These are phyloP conservation scores for Globisporangium lucens DNA, from an alignment of 352 stramenopile genomes.

Conservation along the genomic window DNA sequence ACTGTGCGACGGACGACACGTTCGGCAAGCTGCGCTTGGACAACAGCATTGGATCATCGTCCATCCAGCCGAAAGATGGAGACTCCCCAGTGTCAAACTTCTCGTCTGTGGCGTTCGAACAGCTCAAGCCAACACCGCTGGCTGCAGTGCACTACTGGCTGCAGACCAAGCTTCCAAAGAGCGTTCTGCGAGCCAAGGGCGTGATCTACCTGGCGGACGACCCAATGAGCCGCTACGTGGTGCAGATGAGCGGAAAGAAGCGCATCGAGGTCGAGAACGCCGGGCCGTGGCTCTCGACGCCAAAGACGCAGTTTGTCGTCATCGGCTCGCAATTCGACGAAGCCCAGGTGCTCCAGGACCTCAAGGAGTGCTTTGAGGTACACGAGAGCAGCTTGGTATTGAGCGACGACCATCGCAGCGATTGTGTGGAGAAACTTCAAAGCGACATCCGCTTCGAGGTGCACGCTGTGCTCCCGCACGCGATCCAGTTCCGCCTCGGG, in stretches of 20 bases:
- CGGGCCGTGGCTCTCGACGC: slow-evolving; percentile 48
- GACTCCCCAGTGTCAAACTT: slow-evolving; percentile 20
- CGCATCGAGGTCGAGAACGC: slow-evolving; percentile 65
- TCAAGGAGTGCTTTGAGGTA: slow-evolving; percentile 22
- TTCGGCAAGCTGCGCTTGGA: slow-evolving; percentile 36
- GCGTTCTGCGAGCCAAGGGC: slow-evolving; percentile 56
- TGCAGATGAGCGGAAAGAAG: slow-evolving; percentile 68
- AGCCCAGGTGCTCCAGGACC: slow-evolving; percentile 20
- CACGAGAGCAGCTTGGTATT: background rate
- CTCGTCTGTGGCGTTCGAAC: slow-evolving; percentile 47
- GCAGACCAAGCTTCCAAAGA: slow-evolving; percentile 26
- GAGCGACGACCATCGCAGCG: slow-evolving; percentile 5
- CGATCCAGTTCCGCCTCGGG: slow-evolving; percentile 44
- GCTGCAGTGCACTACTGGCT: slow-evolving; percentile 55
- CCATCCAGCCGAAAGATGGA: background rate
- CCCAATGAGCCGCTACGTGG: slow-evolving; percentile 53
- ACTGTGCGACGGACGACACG: slow-evolving; percentile 32
- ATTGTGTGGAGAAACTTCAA: slow-evolving; percentile 31
- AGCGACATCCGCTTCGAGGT: slow-evolving; percentile 51
- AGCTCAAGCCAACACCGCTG: slow-evolving; percentile 31
- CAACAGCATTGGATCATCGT: slow-evolving; percentile 2
- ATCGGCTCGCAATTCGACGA: slow-evolving; percentile 52
- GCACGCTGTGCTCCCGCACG: slow-evolving; percentile 18
- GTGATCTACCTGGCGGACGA: slow-evolving; percentile 64
- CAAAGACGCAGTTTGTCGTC: slow-evolving; percentile 72